Evolutionary conservation across 2,329 filamentous ascomycete species (phyloP), one percentile per base, ranked within the genome.

Genomic region (Clonostachys sp.): DNA sequence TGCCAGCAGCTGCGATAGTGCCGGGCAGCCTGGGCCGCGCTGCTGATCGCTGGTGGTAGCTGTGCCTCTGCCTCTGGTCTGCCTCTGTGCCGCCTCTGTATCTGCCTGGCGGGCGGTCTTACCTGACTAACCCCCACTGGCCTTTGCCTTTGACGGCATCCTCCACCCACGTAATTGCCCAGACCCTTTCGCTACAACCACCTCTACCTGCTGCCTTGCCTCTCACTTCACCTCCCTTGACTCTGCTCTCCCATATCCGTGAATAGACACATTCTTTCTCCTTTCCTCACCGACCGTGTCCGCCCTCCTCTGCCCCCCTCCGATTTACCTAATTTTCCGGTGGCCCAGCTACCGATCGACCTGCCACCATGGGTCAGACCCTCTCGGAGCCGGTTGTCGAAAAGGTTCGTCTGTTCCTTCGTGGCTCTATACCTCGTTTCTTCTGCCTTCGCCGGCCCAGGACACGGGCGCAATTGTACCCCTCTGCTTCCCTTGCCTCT

Each of bases 321-420:
- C 52, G 53, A 53, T 55, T 48, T 54, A 58, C 57, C 57, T 53
- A 40, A 7, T 18, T 38, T 51, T 30, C 24, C 24, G 24, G 24
- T 30, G 24, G 24, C 24, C 24, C 24, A 30, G 55, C 54, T 57
- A 45, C 55, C 57, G 53, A 55, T 51, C 55, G 55, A 57, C 51
- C 50, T 50, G 57, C 46, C 52, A 48, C 55, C 73, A 99, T 99
- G 94, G 94, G 94, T 82, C 94, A 99, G 80, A 99, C 94, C 72
- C 86, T 99, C 66, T 97, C 92, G 64, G 94, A 99, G 80, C 94
- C 94, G 63, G 91, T 99, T 64, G 88, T 96, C 70, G 94, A 97
- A 68, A 99, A 99, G 91, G 94, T 99, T 55, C 55, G 64, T 62
- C 24, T 30, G 24, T 30, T 30, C 24, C 24, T 10, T 30, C 24